Percentiles rank a stretch among this genome's conserved stretches.
Conservation (phyloP, 495 filamentous ascomycete genomes). For the Cryomyces antarcticus region DNA sequence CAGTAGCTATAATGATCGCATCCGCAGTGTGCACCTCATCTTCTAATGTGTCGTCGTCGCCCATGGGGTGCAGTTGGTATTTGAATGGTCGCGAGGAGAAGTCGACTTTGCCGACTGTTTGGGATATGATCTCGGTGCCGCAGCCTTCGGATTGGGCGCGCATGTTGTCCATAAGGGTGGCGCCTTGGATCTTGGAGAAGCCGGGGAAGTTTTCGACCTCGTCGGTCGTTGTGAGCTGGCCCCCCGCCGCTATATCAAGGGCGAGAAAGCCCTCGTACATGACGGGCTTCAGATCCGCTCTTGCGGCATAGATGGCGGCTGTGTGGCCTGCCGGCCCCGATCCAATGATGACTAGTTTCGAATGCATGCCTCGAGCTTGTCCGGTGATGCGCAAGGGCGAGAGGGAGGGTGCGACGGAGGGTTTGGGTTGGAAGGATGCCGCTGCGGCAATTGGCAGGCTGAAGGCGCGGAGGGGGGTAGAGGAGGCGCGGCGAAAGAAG, state of each 20-base stretch:
- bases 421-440: slow-evolving; percentile 38
- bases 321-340: slow-evolving; percentile 96
- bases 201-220: slow-evolving; percentile 97
- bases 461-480: slow-evolving; percentile 37
- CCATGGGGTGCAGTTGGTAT: slow-evolving; percentile 65
- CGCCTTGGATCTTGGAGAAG: slow-evolving; percentile 71
- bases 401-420: slow-evolving; percentile 7
- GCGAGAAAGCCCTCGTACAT: slow-evolving; percentile 96
- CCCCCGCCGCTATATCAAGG: slow-evolving; percentile 87
- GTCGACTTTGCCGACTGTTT: slow-evolving; percentile 82
- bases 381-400: too few relatives aligned
- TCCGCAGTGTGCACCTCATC: slow-evolving; percentile 63
- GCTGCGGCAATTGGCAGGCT: slow-evolving; percentile 40
- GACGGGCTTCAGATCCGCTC: slow-evolving; percentile 79
- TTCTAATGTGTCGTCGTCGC: slow-evolving; percentile 30
- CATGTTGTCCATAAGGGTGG: slow-evolving; percentile 88
- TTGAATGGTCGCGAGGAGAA: slow-evolving; percentile 72
- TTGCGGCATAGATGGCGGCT: slow-evolving; percentile 83
- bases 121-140: slow-evolving; percentile 76
- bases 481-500: slow-evolving; percentile 40
- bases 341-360: slow-evolving; percentile 22
- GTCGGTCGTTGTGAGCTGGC: slow-evolving; percentile 92
- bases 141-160: slow-evolving; percentile 75
- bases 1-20: slow-evolving; percentile 82
- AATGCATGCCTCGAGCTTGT: slow-evolving; percentile 18